phyloP scores from a whole-genome alignment of 2,329 filamentous ascomycete genomes.

The Colletotrichum tabaci region DNA sequence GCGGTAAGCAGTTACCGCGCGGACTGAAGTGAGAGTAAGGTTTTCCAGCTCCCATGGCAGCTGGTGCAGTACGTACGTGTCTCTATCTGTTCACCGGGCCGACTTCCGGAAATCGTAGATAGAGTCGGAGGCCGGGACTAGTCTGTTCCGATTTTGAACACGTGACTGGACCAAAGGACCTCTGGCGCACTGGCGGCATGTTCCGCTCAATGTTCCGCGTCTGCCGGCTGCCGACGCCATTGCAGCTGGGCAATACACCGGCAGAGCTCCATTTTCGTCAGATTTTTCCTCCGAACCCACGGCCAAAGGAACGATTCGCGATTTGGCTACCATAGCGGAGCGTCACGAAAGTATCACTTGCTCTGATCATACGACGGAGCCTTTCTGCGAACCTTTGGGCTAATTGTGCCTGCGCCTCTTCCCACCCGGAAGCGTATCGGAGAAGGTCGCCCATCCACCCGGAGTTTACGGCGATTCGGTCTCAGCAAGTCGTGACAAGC shows the following conservation, averaged over 20 bases:
- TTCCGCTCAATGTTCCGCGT: constrained; percentile 11
- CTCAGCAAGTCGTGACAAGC: constrained; percentile 22
- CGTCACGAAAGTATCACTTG: constrained; percentile 27
- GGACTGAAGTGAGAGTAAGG: constrained; percentile 10
- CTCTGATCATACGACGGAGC: constrained; percentile 8
- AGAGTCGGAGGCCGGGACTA: constrained; percentile 21
- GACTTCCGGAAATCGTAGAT: constrained; percentile 4
- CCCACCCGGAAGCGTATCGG: constrained; percentile 19
- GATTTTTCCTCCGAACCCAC: constrained; percentile 28
- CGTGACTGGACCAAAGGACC: not conserved
- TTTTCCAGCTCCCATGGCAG: not conserved
- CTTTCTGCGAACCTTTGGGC: constrained; percentile 10
- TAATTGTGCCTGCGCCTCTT: constrained; percentile 8
- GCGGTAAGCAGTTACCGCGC: not conserved
- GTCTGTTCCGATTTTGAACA: constrained; percentile 1
- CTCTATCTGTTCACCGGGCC: not conserved
- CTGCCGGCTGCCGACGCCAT: constrained; percentile 25
- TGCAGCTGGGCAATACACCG: constrained; percentile 27
- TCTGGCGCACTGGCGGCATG: constrained; percentile 5
- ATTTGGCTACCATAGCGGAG: constrained; percentile 22
- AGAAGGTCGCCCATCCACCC: constrained; percentile 15
- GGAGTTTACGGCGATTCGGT: constrained; percentile 37
- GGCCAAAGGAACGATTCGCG: constrained; percentile 10
- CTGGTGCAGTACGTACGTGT: not conserved
- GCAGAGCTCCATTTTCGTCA: constrained; percentile 39